These are phyloP conservation scores for Leccinum solheimii DNA, from an alignment of 1,284 basidiomycete species.

Conservation along the genomic window DNA sequence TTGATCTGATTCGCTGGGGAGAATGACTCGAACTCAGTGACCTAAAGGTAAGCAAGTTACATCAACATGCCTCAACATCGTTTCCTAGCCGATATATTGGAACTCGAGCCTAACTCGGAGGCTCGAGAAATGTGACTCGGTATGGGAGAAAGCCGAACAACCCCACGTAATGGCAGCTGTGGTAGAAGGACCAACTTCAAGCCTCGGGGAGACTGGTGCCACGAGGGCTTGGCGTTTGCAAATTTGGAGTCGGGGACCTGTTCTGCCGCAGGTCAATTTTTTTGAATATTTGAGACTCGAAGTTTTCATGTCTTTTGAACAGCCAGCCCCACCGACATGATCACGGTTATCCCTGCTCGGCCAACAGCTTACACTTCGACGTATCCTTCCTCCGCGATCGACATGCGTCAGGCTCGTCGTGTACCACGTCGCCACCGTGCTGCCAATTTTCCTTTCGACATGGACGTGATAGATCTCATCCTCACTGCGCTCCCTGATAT, in stretches of 20 bases:
- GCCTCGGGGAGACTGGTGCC: neutral
- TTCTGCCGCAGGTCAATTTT: neutral
- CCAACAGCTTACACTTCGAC: neutral
- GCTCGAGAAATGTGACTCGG: neutral
- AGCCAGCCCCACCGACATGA: neutral
- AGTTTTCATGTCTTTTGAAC: neutral
- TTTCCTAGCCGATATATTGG: neutral
- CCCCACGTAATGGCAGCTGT: neutral
- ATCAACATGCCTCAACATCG: neutral
- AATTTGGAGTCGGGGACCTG: neutral
- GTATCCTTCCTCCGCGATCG: neutral
- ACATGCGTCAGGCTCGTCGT: neutral
- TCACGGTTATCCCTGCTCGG: neutral
- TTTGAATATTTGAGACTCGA: neutral
- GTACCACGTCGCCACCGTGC: neutral
- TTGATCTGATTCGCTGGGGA: neutral
- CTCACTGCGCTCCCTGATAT: constrained; percentile 34
- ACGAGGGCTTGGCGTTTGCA: neutral
- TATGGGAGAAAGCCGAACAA: neutral
- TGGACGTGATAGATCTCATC: constrained; percentile 36
- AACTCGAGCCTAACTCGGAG: neutral
- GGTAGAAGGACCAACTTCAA: neutral
- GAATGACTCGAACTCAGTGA: neutral
- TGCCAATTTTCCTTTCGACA: constrained; percentile 11
- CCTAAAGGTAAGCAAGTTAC: neutral